A percentile compares a stretch with the other conserved stretches of the same genome.
Evolutionary conservation across 441 rosid genomes (phyloP).

Genomic region (Populus trichocarpa): DNA sequence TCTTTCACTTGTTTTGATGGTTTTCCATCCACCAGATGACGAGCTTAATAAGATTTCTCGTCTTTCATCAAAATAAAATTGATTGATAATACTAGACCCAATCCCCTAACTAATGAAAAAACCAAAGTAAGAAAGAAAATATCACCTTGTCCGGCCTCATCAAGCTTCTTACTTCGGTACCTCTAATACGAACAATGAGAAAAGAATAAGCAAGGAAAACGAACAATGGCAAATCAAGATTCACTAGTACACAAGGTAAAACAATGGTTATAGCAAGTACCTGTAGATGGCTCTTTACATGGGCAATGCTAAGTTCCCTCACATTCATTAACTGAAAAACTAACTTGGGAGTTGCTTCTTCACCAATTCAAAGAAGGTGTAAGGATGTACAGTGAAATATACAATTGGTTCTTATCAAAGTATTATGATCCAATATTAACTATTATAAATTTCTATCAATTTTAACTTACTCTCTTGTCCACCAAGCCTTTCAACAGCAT

Average conservation of each 20-base stretch:
- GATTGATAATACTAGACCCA: too few species aligned
- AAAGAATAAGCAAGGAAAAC: background rate
- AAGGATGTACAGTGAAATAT: background rate
- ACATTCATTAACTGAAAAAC: constrained; percentile 86
- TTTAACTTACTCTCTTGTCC: constrained; percentile 57
- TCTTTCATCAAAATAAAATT: too few species aligned
- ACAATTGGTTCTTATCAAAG: too few species aligned
- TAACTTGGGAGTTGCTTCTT: constrained; percentile 87
- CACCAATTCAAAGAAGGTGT: background rate
- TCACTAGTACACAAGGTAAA: background rate
- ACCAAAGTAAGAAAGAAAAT: background rate
- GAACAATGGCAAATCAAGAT: background rate
- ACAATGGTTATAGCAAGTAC: constrained; percentile 21
- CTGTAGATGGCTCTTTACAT: constrained; percentile 97
- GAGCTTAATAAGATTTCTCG: too few species aligned
- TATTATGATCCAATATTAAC: too few species aligned
- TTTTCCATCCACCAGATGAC: too few species aligned
- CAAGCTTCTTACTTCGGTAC: constrained; percentile 84
- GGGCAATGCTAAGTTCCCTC: constrained; percentile 82
- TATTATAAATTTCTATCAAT: background rate
- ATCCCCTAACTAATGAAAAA: background rate
- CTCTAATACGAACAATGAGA: constrained; percentile 38
- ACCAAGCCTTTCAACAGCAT: constrained; percentile 19
- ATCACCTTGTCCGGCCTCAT: constrained; percentile 58
- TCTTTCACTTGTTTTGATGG: too few species aligned